Evolutionary conservation across 306 rosid species (phyloP).

Genomic region (Trifolium dubium): DNA sequence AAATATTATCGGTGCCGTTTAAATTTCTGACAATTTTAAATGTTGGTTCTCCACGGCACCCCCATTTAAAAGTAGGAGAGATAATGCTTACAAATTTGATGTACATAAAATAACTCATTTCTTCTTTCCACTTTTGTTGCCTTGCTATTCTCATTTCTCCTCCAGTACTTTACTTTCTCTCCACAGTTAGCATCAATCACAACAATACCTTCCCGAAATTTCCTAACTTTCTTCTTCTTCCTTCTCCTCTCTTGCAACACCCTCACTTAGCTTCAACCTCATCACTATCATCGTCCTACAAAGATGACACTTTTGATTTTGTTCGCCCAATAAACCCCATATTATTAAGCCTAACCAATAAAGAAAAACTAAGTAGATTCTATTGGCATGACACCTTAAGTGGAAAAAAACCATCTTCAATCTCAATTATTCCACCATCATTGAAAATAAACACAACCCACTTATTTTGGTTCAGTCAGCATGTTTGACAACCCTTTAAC

Average conservation of each 20-base stretch:
- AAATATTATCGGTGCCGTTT: too few relatives aligned
- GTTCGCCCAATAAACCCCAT: slow-evolving; percentile 45
- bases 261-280: not conserved
- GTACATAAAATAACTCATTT: too few relatives aligned
- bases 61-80: too few relatives aligned
- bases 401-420: slow-evolving; percentile 46
- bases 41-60: too few relatives aligned
- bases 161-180: too few relatives aligned
- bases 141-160: too few relatives aligned
- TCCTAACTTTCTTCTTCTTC: slow-evolving; percentile 29
- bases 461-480: slow-evolving; percentile 44
- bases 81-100: too few relatives aligned
- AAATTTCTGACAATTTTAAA: too few relatives aligned
- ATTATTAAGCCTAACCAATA: slow-evolving; percentile 40
- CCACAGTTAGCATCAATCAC: too few relatives aligned
- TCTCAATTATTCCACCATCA: slow-evolving; percentile 35
- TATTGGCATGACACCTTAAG: slow-evolving; percentile 67
- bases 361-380: slow-evolving; percentile 59
- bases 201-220: slow-evolving; percentile 27
- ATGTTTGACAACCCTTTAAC: slow-evolving; percentile 59
- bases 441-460: slow-evolving; percentile 36
- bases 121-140: too few relatives aligned
- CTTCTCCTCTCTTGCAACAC: slow-evolving; percentile 26
- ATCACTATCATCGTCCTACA: not conserved
- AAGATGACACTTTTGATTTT: slow-evolving; percentile 17